Evolutionary conservation across 2,329 filamentous ascomycete genomes (phyloP).

Genomic region (Colletotrichum abscissum): DNA sequence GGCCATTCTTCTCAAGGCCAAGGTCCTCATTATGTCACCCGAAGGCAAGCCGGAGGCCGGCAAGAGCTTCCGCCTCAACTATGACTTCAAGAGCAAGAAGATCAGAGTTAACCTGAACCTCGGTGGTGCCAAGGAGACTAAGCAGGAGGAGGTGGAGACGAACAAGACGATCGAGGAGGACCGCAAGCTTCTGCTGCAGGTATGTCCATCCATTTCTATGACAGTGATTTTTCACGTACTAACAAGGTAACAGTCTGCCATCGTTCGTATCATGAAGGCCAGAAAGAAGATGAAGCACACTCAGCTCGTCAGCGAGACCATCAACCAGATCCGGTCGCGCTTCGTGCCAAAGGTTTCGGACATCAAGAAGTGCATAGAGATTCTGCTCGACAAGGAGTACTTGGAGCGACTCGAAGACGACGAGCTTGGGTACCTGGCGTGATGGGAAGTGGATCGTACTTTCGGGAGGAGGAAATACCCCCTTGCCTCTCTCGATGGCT

Average conservation of each 20-base stretch:
- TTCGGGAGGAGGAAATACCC: conserved; percentile 33
- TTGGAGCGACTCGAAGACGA: conserved; percentile 95
- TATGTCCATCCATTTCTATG: conserved; percentile 59
- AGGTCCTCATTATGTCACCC: conserved; percentile 80
- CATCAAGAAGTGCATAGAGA: conserved; percentile 99
- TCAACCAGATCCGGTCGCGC: conserved; percentile 91
- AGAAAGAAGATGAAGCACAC: conserved; percentile 99
- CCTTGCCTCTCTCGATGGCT: conserved; percentile 25
- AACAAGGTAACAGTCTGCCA: conserved; percentile 79
- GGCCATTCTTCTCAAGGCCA: conserved; percentile 90
- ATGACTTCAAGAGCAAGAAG: conserved; percentile 98
- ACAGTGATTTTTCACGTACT: conserved; percentile 30
- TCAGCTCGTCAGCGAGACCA: conserved; percentile 93
- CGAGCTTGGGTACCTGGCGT: conserved; percentile 94
- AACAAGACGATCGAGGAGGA: conserved; percentile 99
- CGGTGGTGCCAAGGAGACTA: conserved; percentile 92
- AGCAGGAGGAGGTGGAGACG: conserved; percentile 95
- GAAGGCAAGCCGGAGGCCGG: conserved; percentile 82
- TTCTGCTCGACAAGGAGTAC: conserved; percentile 98
- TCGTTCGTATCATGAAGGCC: conserved; percentile 99
- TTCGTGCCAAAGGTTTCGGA: conserved; percentile 94
- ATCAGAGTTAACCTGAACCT: conserved; percentile 97
- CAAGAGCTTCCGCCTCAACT: conserved; percentile 86
- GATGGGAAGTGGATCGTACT: conserved; percentile 45
- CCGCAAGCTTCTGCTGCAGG: conserved; percentile 94